These are phyloP conservation scores for Adansonia digitata DNA, from an alignment of 345 rosid species.

Conservation along the genomic window DNA sequence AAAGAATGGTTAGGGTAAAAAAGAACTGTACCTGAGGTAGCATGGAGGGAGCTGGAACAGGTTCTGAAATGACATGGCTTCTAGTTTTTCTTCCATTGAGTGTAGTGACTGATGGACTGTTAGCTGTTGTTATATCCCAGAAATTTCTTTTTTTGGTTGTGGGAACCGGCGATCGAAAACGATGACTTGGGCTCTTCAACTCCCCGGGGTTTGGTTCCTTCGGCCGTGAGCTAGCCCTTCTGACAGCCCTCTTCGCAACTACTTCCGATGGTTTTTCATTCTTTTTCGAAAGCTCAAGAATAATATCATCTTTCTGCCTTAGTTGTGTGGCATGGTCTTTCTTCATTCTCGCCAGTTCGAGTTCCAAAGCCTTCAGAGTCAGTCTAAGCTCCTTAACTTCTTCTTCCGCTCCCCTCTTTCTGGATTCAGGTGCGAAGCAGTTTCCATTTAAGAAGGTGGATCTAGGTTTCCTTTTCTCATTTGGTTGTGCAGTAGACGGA, in stretches of 20 bases:
- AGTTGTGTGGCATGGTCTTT: conserved; percentile 61
- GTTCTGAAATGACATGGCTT: conserved; percentile 53
- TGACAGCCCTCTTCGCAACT: conserved; percentile 43
- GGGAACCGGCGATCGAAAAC: conserved; percentile 73
- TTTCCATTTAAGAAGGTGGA: conserved; percentile 61
- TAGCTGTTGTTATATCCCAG: conserved; percentile 78
- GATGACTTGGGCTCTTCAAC: conserved; percentile 69
- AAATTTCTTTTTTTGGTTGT: conserved; percentile 77
- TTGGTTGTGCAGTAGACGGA: conserved; percentile 54
- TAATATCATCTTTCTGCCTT: conserved; percentile 69
- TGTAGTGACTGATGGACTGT: conserved; percentile 57
- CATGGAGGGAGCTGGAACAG: conserved; percentile 65
- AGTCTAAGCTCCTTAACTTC: conserved; percentile 53
- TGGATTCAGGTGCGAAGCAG: conserved; percentile 78
- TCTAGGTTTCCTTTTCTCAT: conserved; percentile 53
- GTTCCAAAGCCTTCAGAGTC: conserved; percentile 60
- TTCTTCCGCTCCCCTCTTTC: conserved; percentile 47
- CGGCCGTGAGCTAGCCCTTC: conserved; percentile 58
- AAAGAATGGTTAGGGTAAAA: background rate
- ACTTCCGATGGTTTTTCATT: conserved; percentile 36
- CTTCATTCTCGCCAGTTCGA: conserved; percentile 73
- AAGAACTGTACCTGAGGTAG: conserved; percentile 71
- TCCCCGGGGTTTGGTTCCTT: conserved; percentile 50
- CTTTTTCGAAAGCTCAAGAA: conserved; percentile 48
- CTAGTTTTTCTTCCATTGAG: conserved; percentile 68